phyloP scores from a whole-genome alignment of 2,329 filamentous ascomycete genomes.

The Stagonosporopsis cucurbitacearum region DNA sequence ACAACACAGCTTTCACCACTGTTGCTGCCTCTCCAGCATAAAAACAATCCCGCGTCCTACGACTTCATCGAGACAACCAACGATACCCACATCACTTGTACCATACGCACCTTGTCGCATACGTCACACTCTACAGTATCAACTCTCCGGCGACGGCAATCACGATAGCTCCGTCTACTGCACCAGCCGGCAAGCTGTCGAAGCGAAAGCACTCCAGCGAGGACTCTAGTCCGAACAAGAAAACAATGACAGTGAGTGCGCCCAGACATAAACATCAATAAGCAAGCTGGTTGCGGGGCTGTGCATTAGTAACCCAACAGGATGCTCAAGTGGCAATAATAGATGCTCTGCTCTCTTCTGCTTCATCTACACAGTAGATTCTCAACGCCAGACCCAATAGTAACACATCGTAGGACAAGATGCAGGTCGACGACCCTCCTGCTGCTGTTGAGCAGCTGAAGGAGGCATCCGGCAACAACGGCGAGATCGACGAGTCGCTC shows the following conservation, averaged over 20 bases:
- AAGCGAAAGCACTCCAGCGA: slow-evolving; percentile 49
- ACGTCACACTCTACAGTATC: slow-evolving; percentile 24
- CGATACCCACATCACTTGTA: not conserved
- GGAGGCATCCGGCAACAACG: slow-evolving; percentile 52
- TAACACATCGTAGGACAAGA: slow-evolving; percentile 57
- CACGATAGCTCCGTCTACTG: slow-evolving; percentile 33
- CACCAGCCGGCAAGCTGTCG: slow-evolving; percentile 51
- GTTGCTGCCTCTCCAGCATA: slow-evolving; percentile 20
- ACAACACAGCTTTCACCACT: slow-evolving; percentile 6
- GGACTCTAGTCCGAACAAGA: slow-evolving; percentile 50
- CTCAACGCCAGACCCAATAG: slow-evolving; percentile 2
- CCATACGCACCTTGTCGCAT: slow-evolving; percentile 8
- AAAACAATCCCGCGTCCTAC: slow-evolving; percentile 3
- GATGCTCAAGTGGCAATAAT: slow-evolving; percentile 16
- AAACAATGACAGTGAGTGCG: slow-evolving; percentile 50
- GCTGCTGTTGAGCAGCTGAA: slow-evolving; percentile 67
- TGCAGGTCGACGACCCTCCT: slow-evolving; percentile 67
- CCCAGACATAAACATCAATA: slow-evolving; percentile 1
- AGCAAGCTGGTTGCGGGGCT: slow-evolving; percentile 23
- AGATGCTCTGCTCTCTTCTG: not conserved
- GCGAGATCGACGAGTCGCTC: slow-evolving; percentile 71
- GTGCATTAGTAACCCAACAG: slow-evolving; percentile 37
- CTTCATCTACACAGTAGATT: not conserved
- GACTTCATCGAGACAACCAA: not conserved
- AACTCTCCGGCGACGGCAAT: slow-evolving; percentile 23